These are phyloP conservation scores for Solanum chacoense DNA, from an alignment of 305 asterid genomes.

Conservation along the genomic window DNA sequence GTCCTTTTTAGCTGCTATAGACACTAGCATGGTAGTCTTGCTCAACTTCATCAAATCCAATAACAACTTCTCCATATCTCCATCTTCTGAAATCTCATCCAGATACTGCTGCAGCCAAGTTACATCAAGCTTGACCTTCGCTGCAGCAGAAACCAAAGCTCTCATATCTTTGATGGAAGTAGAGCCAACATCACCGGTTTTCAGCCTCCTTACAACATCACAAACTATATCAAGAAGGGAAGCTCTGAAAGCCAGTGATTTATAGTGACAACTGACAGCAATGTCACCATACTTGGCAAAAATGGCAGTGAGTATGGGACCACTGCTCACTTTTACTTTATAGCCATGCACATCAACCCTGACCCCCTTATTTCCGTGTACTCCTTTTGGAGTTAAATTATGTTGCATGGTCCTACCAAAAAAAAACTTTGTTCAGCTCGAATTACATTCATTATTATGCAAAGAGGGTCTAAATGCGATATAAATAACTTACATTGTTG, in stretches of 20 bases:
- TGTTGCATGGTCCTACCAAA: neutral
- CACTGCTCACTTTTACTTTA: conserved; percentile 23
- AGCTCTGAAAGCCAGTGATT: conserved; percentile 19
- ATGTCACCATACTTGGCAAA: conserved; percentile 36
- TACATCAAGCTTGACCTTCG: conserved; percentile 18
- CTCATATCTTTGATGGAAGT: conserved; percentile 20
- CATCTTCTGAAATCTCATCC: conserved; percentile 10
- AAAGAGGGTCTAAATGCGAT: neutral
- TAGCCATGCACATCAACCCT: conserved; percentile 23
- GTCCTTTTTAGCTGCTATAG: conserved; percentile 14
- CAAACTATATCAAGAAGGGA: conserved; percentile 29
- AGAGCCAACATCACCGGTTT: conserved; percentile 10
- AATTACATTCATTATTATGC: neutral
- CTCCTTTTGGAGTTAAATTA: neutral
- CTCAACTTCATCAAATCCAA: conserved; percentile 8
- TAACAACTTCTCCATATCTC: conserved; percentile 1
- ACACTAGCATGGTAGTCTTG: neutral
- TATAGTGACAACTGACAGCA: conserved; percentile 19
- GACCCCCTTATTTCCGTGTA: neutral
- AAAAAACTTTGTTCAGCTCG: neutral
- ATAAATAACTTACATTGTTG: conserved; percentile 4
- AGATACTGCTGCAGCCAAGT: conserved; percentile 31
- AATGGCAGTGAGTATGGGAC: conserved; percentile 27
- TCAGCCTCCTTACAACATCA: conserved; percentile 20
- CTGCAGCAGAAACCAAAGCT: conserved; percentile 19